Evolutionary conservation across 202 grass and related monocot genomes (phyloP), one percentile per base, ranked within the genome.

Genomic region (Panicum hallii): DNA sequence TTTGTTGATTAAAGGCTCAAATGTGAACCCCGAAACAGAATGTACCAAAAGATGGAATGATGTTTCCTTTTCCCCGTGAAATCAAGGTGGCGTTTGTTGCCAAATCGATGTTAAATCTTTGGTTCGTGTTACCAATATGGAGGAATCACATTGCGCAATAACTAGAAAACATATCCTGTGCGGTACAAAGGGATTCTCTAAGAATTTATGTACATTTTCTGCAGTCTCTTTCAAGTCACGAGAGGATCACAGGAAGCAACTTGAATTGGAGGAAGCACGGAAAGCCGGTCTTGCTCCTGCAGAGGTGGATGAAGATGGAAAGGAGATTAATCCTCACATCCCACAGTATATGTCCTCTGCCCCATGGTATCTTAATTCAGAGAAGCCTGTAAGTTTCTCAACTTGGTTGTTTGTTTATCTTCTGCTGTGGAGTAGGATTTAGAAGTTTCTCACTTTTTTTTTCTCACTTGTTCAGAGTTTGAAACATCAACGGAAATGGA

Each of bases 311-410:
- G 96, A 99, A 63, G 96, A 99, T 96, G 96, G 96, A 54, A 99
- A 94, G 14, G 96, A 99, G 82, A 99, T 99, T 62, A 99, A 99
- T 87, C 96, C 95, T 13, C 96, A 99, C 52, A 96, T 99, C 74
- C 93, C 93, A 1, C 93, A 99, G 88, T 94, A 99, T 41, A 95
- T 99, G 96, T 99, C 96, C 68, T 99, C 96, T 14, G 93, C 93
- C 42, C 95, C 93, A 30, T 99, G 96, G 93, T 99, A 99, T 87
- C 93, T 99, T 61, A 95, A 95, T 67, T 86, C 93, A 0, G 87
- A 95, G 87, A 93, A 87, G 78, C 96, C 91, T 5, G 93, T 99
- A 72, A 32, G 96, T 89, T 63, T 32, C 26, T 63, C 4, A 63
- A 63, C 60, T 32, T 1, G 26, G 4, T 32, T 30, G 47, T 55